Conservation (phyloP, 768 basidiomycete species). For the Termitomyces sp. region DNA sequence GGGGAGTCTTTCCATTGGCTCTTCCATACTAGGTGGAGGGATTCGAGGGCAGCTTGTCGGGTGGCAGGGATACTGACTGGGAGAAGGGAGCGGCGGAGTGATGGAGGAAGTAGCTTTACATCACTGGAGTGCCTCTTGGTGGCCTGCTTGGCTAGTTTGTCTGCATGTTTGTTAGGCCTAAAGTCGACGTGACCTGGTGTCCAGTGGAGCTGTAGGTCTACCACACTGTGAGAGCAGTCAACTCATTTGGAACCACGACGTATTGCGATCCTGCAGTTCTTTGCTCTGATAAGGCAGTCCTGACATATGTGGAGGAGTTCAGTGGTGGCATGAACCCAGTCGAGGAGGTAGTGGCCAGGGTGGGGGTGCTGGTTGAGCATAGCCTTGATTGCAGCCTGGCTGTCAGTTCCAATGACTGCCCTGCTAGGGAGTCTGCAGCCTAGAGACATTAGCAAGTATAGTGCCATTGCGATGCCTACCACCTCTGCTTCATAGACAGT, state of each 20-base stretch:
- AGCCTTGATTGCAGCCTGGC: neutral
- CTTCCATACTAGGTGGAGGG: too few species aligned
- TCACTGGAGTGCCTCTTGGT: neutral
- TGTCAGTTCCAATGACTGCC: neutral
- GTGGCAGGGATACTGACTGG: neutral
- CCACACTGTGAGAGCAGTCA: neutral
- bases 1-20: too few species aligned
- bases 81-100: neutral
- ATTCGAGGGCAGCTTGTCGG: neutral
- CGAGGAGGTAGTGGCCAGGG: slow-evolving; percentile 7
- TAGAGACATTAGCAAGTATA: neutral
- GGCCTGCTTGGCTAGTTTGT: neutral
- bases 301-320: neutral
- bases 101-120: neutral
- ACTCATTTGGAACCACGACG: neutral
- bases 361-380: slow-evolving; percentile 2
- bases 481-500: neutral
- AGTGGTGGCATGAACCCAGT: neutral
- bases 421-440: neutral
- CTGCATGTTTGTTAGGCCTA: neutral
- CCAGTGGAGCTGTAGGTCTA: neutral
- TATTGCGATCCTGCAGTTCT: neutral
- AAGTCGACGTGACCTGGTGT: neutral
- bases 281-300: neutral
- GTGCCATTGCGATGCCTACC: neutral